Conservation (phyloP, 2,329 filamentous ascomycete species). For the Iodosphaeria phyllophila region DNA sequence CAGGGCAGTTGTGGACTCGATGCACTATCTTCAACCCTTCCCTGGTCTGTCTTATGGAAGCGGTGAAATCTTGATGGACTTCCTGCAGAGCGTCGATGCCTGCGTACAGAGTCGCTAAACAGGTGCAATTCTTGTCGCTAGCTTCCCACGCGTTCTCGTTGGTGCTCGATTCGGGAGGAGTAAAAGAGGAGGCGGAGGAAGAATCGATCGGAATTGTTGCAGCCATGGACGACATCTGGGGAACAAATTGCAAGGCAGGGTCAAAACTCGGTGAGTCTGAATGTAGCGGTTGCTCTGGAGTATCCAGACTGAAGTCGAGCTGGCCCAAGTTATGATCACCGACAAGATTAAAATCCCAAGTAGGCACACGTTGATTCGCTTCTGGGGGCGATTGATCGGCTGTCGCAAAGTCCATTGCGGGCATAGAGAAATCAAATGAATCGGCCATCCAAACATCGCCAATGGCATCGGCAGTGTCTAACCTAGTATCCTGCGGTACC, state of each 20-base stretch:
- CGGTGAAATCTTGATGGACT: slow-evolving; percentile 23
- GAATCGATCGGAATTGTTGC: too few relatives aligned
- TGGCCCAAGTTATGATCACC: slow-evolving; percentile 8
- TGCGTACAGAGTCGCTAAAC: slow-evolving; percentile 28
- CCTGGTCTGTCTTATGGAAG: slow-evolving; percentile 28
- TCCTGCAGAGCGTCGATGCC: slow-evolving; percentile 29
- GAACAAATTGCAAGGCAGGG: slow-evolving; percentile 12
- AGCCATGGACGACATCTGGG: too few relatives aligned
- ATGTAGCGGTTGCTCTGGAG: slow-evolving; percentile 5
- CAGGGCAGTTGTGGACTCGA: slow-evolving; percentile 28
- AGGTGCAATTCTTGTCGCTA: slow-evolving; percentile 19
- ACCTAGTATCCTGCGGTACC: slow-evolving; percentile 9
- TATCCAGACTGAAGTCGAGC: slow-evolving; percentile 9
- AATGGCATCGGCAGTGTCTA: too few relatives aligned
- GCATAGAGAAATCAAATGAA: slow-evolving; percentile 3
- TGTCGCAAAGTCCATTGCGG: background rate
- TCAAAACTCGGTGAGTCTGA: slow-evolving; percentile 10
- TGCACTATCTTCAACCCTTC: slow-evolving; percentile 28
- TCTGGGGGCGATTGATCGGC: slow-evolving; percentile 2
- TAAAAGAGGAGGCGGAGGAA: too few relatives aligned
- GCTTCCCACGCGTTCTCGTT: too few relatives aligned
- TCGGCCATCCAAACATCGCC: too few relatives aligned
- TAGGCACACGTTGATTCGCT: slow-evolving; percentile 2
- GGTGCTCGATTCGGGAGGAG: too few relatives aligned
- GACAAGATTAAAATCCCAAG: slow-evolving; percentile 7